A percentile compares a stretch with the other conserved stretches of the same genome.
Conservation (phyloP, 2,329 filamentous ascomycete species). For the Beauveria sp. region DNA sequence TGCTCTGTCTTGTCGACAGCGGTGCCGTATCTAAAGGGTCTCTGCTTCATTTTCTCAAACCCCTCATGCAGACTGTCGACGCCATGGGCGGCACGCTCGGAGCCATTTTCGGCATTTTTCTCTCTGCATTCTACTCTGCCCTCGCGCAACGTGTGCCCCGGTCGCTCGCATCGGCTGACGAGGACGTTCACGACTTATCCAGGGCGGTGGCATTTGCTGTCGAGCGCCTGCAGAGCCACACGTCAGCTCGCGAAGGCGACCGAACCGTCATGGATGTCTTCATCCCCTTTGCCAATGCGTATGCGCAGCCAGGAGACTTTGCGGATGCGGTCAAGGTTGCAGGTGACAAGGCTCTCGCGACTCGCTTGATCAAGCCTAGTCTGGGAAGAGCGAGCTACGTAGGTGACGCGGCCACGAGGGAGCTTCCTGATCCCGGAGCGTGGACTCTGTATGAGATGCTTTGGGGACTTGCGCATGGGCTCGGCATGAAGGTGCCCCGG, state of each 20-base stretch:
- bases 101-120: conserved; percentile 47
- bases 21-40: conserved; percentile 35
- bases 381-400: conserved; percentile 64
- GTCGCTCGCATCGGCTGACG: conserved; percentile 20
- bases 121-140: conserved; percentile 38
- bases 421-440: conserved; percentile 62
- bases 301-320: conserved; percentile 41
- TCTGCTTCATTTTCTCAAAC: conserved; percentile 36
- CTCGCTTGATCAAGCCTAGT: conserved; percentile 31
- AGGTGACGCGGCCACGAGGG: conserved; percentile 37
- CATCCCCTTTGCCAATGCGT: conserved; percentile 43
- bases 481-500: neutral
- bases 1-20: conserved; percentile 38
- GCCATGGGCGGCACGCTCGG: conserved; percentile 47
- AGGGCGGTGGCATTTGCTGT: conserved; percentile 35
- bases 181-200: conserved; percentile 25
- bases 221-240: conserved; percentile 40
- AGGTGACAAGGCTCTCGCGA: conserved; percentile 53
- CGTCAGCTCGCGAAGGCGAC: conserved; percentile 46
- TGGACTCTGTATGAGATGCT: conserved; percentile 32
- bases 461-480: neutral
- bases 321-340: conserved; percentile 54
- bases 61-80: conserved; percentile 46
- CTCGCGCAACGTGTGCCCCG: conserved; percentile 28
- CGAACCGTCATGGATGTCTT: conserved; percentile 51